Base-by-base conservation (phyloP, 768 basidiomycete genomes). In the Suillus plorans region DNA sequence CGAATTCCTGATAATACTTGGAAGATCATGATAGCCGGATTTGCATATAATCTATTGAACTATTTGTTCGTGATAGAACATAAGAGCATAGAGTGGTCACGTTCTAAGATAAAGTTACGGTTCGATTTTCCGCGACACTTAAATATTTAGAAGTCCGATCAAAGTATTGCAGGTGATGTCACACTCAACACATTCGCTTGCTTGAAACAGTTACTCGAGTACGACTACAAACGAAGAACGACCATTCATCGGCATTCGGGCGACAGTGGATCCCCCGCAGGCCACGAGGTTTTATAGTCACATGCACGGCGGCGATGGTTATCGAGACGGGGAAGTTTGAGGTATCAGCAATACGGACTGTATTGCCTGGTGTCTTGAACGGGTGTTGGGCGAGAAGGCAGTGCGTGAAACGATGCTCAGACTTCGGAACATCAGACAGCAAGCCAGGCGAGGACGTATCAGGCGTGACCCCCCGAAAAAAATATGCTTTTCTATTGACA, bases 311-410 rank as follows among this genome's bases (percentile, higher is more conserved):
- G 14, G 82, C 78, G 37, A 86, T 84, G 1, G 79, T 82, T 56
- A 79, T 75, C 0, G 85, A 74, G n/a, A 82, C 79, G 14, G 71
- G 71, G 72, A 87, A 87, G 2, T 79, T 82, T 44, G 78, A 75
- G 0, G 82, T 81, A 71, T 87, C 86, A 20, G 83, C 81, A 44
- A 85, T 77, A 69, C 85, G 86, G 57, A 85, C 77, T 5, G 79
- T 78, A 18, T 86, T 85, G 28, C 85, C 85, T 9, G 75, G 75
- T 36, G 78, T 77, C 64, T 76, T 76, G 4, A 60, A 16, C 14
- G 57, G 57, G 52, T 18, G 55, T 37, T 59, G 39, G 8, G 16
- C 53, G 6, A 57, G 10, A 20, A 57, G 14, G 25, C n/a, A 57
- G 34, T 62, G 62, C 10, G 39, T 59, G 16, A 44, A 59, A 41